Conservation (phyloP, 2,329 filamentous ascomycete species). For the Aureobasidium sp. region DNA sequence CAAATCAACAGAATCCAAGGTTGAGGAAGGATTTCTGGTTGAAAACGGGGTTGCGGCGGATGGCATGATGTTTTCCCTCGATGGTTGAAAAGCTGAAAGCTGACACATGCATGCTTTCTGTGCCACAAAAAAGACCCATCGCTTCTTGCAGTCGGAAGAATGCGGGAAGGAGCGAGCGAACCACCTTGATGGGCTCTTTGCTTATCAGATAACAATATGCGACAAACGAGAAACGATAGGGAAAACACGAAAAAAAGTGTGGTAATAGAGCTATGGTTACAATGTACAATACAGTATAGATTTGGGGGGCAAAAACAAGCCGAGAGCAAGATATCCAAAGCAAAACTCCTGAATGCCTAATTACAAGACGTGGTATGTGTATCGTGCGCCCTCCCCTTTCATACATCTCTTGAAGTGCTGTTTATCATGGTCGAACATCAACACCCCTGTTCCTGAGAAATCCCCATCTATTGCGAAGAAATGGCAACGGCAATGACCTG, state of each 20-base stretch:
- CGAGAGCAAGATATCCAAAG: neutral
- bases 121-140: neutral
- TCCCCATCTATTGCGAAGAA: conserved; percentile 24
- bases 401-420: neutral
- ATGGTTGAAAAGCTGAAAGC: neutral
- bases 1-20: neutral
- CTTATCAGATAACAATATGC: neutral
- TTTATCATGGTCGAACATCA: neutral
- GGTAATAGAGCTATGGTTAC: conserved; percentile 1
- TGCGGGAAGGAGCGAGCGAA: neutral
- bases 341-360: conserved; percentile 10
- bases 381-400: neutral
- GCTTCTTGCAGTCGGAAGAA: neutral
- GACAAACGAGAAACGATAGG: neutral
- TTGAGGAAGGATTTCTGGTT: neutral
- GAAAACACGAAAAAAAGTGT: neutral
- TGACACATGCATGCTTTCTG: neutral
- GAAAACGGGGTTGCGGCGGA: neutral
- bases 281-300: conserved; percentile 7
- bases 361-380: conserved; percentile 12
- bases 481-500: conserved; percentile 87
- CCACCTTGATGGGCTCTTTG: neutral
- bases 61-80: neutral
- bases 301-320: neutral
- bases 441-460: neutral